A percentile compares a stretch with the other conserved stretches of the same genome.
phyloP scores from a whole-genome alignment of 2,329 filamentous ascomycete genomes.

The Aureobasidium mangrovei region DNA sequence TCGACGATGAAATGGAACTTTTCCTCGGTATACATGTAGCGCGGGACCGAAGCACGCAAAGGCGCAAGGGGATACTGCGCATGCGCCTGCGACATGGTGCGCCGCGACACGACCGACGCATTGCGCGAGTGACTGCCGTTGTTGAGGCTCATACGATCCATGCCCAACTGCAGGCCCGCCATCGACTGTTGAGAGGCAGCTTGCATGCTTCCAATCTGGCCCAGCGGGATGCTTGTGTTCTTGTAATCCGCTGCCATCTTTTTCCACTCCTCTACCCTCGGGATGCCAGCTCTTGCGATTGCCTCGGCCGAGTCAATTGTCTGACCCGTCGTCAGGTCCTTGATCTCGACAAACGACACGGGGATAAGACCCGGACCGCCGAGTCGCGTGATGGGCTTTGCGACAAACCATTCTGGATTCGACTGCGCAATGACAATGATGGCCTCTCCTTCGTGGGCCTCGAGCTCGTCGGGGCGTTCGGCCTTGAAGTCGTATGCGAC shows the following conservation, averaged over 20 bases:
- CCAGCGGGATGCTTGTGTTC: constrained; percentile 94
- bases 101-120: constrained; percentile 18
- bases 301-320: constrained; percentile 81
- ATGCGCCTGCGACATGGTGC: constrained; percentile 28
- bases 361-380: constrained; percentile 92
- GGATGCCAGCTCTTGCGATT: constrained; percentile 79
- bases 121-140: constrained; percentile 23
- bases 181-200: not conserved
- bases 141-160: constrained; percentile 68
- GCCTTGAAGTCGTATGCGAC: constrained; percentile 97
- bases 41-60: constrained; percentile 72
- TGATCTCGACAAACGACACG: constrained; percentile 91
- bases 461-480: constrained; percentile 88
- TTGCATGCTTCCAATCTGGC: constrained; percentile 53
- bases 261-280: constrained; percentile 97
- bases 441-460: constrained; percentile 88
- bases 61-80: constrained; percentile 54
- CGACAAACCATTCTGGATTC: constrained; percentile 98
- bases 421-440: constrained; percentile 98
- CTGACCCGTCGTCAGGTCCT: constrained; percentile 82
- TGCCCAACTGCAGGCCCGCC: constrained; percentile 35
- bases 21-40: constrained; percentile 92
- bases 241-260: constrained; percentile 99
- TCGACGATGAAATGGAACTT: constrained; percentile 99
- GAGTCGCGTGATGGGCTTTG: constrained; percentile 95